phyloP scores from a whole-genome alignment of 2,329 filamentous ascomycete genomes.

The Coniella vitis region DNA sequence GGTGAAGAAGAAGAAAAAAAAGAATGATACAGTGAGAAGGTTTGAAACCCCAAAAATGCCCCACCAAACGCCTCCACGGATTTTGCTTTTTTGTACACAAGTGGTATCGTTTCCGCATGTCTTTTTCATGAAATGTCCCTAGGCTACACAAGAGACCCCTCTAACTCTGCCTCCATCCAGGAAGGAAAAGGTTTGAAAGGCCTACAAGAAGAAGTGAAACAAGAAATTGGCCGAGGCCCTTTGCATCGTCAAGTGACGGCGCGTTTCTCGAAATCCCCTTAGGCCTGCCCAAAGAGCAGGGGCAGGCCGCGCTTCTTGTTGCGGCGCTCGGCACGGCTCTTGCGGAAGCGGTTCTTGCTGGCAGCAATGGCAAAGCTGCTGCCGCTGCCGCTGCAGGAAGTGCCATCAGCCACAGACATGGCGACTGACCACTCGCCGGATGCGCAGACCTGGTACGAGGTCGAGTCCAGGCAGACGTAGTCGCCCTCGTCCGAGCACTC shows the following conservation, averaged over 20 bases:
- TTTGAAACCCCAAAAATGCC: not conserved
- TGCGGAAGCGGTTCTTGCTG: conserved; percentile 19
- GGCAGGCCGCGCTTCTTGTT: conserved; percentile 5
- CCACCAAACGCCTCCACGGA: not conserved
- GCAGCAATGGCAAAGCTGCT: conserved; percentile 18
- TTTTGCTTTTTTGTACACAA: not conserved
- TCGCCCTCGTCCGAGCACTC: conserved; percentile 40
- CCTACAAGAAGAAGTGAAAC: not conserved
- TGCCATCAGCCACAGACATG: conserved; percentile 38
- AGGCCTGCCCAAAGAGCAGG: conserved; percentile 12
- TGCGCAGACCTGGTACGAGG: conserved; percentile 46
- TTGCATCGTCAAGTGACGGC: not conserved
- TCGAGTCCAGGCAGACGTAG: conserved; percentile 43
- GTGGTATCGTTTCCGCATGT: not conserved
- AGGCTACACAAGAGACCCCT: not conserved
- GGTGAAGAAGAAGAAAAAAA: not conserved
- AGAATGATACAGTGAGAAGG: not conserved
- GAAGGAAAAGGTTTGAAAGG: not conserved
- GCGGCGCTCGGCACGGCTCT: conserved; percentile 9
- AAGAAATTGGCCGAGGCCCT: not conserved
- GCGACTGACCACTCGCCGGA: conserved; percentile 38
- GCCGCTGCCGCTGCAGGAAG: conserved; percentile 34
- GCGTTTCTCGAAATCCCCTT: conserved; percentile 1
- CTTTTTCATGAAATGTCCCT: not conserved
- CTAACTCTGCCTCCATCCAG: not conserved